Evolutionary conservation across 202 grass and related monocot genomes (phyloP), one percentile per base, ranked within the genome.

Genomic region (Brachypodium distachyon): DNA sequence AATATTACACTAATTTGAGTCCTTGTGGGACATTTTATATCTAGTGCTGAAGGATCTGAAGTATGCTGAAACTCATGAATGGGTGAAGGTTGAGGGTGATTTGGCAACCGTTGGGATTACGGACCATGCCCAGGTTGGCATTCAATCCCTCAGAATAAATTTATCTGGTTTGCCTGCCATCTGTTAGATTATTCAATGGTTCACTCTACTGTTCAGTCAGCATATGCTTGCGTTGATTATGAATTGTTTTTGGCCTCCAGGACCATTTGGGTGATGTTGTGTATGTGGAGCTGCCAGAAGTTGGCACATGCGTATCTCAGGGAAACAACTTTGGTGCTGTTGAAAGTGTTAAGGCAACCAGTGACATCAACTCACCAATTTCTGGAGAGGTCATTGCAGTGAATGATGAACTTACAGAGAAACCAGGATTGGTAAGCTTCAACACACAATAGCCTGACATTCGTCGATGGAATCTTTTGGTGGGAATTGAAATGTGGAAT

Each of bases 181-280:
- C 63, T 61, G 50, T 36, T 22, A 23, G 4, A 28, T 14, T 42
- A 46, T 70, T 21, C 0, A 18, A 61, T 85, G 44, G 18, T 32
- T 23, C 39, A 19, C 17, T 19, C 9, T 0, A 34, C 28, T 21
- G 18, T 27, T 26, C 83, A 12, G 33, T 54, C 31, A 74, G 12
- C 38, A 51, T 67, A 72, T 68, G 34, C 32, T 58, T 55, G 55
- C 53, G 48, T 50, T 79, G 34, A 16, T 72, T 39, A 54, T 31
- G 33, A 77, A 1, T 40, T 82, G 27, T 55, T 64, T 54, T 82
- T 67, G 36, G 61, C 14, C 72, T 70, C 46, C 73, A 98, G 95
- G 85, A 98, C 44, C 95, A 98, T 74, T 88, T 98, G 73, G 95
- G 95, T 51, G 95, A 98, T 81, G 95, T 98, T 81, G 95, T 98